Evolutionary conservation across 306 rosid species (phyloP), one percentile per base, ranked within the genome.

Genomic region (Glycine soja): DNA sequence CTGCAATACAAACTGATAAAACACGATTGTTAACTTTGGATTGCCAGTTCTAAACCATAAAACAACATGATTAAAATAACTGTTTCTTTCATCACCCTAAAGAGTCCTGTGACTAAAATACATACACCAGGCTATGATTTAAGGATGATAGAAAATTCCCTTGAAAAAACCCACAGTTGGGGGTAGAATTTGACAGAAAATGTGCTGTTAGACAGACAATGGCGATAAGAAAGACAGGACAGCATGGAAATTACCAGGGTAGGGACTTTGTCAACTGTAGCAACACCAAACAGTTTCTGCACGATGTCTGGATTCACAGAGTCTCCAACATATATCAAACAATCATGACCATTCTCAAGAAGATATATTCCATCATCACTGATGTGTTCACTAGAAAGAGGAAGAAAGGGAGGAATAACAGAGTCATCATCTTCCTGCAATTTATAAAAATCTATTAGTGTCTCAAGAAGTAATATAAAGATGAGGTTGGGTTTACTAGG

Each of bases 281-380:
- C 50, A 83, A 91, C 85, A 72, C 96, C 91, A 80, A 95, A 95
- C 72, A 95, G 84, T 85, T 84, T 90, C 78, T 85, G 88, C 86
- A 95, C 81, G 50, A 76, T 84, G 59, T 88, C 88, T 40, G 87
- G 69, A 84, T 75, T 91, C 78, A 83, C 99, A 42, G 88, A 81
- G 83, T 82, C 91, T 70, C 99, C 98, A 76, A 89, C 48, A 74
- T 90, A 93, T 86, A 93, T 85, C 82, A 92, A 93, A 86, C 99
- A 90, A 82, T 95, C 97, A 59, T 87, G 90, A 68, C 99, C 99
- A 19, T 95, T 93, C 85, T 95, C 99, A 13, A 95, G 94, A 87
- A 95, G 98, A 92, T 95, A 95, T 76, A 95, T 82, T 72, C 97
- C 97, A 11, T 85, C 91, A 16, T 93, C 95, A 72, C 86, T 92